Base-by-base conservation (phyloP, 2,329 filamentous ascomycete genomes). In the Colletotrichum chlorophyti region DNA sequence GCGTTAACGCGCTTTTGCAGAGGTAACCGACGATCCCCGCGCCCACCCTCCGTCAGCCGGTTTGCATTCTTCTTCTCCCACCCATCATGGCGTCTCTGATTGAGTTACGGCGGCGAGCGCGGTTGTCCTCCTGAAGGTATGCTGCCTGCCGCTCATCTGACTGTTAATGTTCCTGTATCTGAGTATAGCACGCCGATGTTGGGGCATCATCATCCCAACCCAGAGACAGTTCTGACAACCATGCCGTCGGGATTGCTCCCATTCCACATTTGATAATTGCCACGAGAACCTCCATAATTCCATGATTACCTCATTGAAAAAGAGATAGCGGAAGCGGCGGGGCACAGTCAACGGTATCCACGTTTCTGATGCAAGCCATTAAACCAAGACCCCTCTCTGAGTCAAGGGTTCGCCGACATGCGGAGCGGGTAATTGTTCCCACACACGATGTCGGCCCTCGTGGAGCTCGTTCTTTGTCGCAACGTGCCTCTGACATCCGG, bases 311-410 rank as follows among this genome's bases (percentile, higher is more conserved):
- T 24, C 31, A 38, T 52, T 26, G 41, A 15, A 42, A 26, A 46
- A 17, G 50, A 31, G 17, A 43, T 17, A 37, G 45, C 51, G 45
- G 45, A 51, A 43, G 45, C 41, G 42, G 43, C 40, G 41, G 34
- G 50, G 41, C 35, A 40, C 14, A 26, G 43, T 38, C 26, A 49
- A 43, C 51, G 43, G 41, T 55, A 50, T 21, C 43, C 55, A 59
- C 51, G 55, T 55, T 59, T 55, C 50, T 59, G 55, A 59, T 50
- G 51, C 55, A 59, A 59, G 55, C 55, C 55, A 59, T 59, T 40
- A 55, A 55, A 23, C n/a, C 19, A 24, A 26, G 51, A n/a, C 50
- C 55, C 55, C 51, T 55, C 43, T 23, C 15, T 27, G 21, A 38
- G 32, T 27, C 49, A 24, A 40, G 47, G 47, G 46, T 40, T 24